Evolutionary conservation across 2,329 filamentous ascomycete species (phyloP), one percentile per base, ranked within the genome.

Genomic region (Botrytis aclada): DNA sequence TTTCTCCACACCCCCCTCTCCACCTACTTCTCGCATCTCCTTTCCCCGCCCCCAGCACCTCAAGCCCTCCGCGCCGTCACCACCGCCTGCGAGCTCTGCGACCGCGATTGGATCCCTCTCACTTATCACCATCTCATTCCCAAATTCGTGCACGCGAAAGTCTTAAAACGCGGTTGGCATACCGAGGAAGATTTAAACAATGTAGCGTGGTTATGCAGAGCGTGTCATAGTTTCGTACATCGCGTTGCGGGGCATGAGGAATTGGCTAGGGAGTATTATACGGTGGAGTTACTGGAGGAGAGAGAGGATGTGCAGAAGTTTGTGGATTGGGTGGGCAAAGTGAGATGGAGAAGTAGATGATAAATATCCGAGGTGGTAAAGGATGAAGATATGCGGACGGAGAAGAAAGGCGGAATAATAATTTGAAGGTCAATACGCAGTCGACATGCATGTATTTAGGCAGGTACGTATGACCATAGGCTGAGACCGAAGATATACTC

Each of bases 91-190:
- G 94, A 97, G 83, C 87, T 97, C 37, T 97, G 93, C 81, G 87
- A 85, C 2, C 86, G 93, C 1, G 88, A 89, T 75, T 94, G 92
- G 88, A 88, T 96, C 34, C 88, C 89, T 14, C 82, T 96, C 74
- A 93, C 91, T 1, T 97, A 96, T 80, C 94, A 97, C 80, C 94
- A 97, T 83, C 84, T 97, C 61, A 94, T 97, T 71, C 94, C 94
- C n/a, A 87, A 89, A 58, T 87, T 88, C 61, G 90, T 93, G 74
- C 93, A 97, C 81, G 89, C 87, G 12, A 93, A 94, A 80, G 93
- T 88, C 5, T 81, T 93, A 56, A 93, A 92, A 84, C 85, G 93
- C 60, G 92, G 91, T 1, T 97, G 93, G 93, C 92, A 95, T 83
- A 86, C 87, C 5, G 88, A 89, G 75, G 92, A 93, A 81, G 88